Conservation (phyloP, 148 eudicot species). For the Amaranthus palmeri region DNA sequence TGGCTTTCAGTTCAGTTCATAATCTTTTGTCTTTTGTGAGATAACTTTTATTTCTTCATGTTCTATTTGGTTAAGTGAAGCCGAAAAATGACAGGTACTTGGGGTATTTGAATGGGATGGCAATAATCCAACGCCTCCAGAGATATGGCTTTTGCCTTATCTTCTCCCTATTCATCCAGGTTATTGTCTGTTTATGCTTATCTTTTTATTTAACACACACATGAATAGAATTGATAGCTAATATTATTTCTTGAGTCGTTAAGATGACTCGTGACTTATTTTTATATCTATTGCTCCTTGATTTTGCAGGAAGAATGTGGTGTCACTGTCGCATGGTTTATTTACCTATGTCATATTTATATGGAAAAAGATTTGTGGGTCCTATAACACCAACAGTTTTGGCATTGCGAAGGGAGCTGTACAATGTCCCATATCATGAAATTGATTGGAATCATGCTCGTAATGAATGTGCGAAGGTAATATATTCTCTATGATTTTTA, state of each 20-base stretch:
- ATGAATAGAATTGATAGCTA: neutral
- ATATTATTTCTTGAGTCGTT: neutral
- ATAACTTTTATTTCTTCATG: neutral
- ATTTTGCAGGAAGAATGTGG: constrained; percentile 93
- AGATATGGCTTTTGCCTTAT: constrained; percentile 91
- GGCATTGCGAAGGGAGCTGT: constrained; percentile 81
- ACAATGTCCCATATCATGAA: constrained; percentile 74
- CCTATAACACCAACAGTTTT: constrained; percentile 82
- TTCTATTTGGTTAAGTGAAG: constrained; percentile 9
- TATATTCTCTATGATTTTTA: neutral
- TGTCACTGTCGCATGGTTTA: constrained; percentile 99
- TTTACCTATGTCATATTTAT: constrained; percentile 93
- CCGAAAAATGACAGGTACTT: constrained; percentile 56
- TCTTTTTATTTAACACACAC: neutral
- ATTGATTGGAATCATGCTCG: constrained; percentile 87
- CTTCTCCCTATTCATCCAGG: constrained; percentile 95
- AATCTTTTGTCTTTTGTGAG: constrained; percentile 2
- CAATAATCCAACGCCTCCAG: constrained; percentile 96
- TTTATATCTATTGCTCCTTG: neutral
- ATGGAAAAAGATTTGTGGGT: constrained; percentile 96
- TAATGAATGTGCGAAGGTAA: constrained; percentile 92
- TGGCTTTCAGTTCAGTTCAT: constrained; percentile 90
- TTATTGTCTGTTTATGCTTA: constrained; percentile 21
- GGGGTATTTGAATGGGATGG: constrained; percentile 98
- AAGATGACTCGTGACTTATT: neutral